Percentiles rank a stretch among this genome's conserved stretches.
phyloP scores from a whole-genome alignment of 257 asterid genomes.

The Solanum pennellii region DNA sequence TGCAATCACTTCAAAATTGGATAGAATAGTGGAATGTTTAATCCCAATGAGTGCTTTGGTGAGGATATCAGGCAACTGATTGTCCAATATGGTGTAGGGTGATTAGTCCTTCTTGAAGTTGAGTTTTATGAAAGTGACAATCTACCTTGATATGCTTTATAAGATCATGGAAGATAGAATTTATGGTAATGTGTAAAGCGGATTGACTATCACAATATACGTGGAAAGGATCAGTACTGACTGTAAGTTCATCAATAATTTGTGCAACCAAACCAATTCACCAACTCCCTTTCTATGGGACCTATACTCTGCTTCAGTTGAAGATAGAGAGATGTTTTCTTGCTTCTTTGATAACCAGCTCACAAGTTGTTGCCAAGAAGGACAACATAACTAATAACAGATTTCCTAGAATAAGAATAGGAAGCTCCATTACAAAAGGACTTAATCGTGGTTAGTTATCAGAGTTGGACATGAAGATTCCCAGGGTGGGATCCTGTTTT shows the following conservation, averaged over 20 bases:
- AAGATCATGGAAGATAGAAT: no score
- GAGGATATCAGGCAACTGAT: neutral
- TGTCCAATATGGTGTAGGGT: neutral
- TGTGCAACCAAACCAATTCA: neutral
- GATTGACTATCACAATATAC: neutral
- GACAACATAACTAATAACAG: neutral
- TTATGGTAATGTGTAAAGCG: neutral
- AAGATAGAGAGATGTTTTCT: neutral
- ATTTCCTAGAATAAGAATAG: neutral
- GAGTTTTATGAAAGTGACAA: no score
- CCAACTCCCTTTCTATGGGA: neutral
- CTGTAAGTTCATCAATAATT: neutral
- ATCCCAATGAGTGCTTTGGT: neutral
- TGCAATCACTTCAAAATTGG: neutral
- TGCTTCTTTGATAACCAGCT: neutral
- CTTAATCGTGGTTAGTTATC: no score
- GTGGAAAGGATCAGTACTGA: neutral
- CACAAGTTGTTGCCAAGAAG: neutral
- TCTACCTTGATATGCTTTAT: neutral
- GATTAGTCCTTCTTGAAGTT: neutral
- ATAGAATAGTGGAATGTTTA: no score
- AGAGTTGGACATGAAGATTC: neutral
- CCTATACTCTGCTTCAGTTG: neutral
- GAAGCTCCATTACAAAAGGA: neutral
- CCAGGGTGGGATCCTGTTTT: neutral